phyloP scores from a whole-genome alignment of 441 rosid genomes.

The Adansonia grandidieri region DNA sequence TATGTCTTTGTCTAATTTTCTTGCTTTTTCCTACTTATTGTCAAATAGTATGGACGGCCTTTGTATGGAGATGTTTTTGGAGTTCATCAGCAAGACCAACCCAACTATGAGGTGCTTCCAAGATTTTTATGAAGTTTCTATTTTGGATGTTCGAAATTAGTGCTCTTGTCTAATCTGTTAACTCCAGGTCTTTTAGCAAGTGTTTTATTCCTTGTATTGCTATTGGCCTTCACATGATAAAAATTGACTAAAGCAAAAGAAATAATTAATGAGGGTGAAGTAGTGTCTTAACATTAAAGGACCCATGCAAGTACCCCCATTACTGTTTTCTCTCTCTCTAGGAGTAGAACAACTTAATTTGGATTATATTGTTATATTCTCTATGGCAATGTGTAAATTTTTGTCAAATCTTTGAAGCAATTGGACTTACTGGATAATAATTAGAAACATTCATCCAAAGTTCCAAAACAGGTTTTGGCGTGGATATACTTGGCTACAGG shows the following conservation, averaged over 20 bases:
- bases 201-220: not conserved
- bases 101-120: slow-evolving; percentile 79
- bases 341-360: not conserved
- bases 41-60: slow-evolving; percentile 81
- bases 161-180: not conserved
- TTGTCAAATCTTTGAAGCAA: not conserved
- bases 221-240: not conserved
- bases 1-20: not conserved
- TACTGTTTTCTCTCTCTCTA: not conserved
- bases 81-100: slow-evolving; percentile 88
- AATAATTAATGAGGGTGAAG: not conserved
- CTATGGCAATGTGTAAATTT: not conserved
- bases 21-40: slow-evolving; percentile 25
- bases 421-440: not conserved
- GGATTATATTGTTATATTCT: not conserved
- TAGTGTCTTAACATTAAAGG: not conserved
- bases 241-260: not conserved
- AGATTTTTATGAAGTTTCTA: not conserved
- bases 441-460: not conserved
- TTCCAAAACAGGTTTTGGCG: not conserved
- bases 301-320: not conserved
- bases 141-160: slow-evolving; percentile 21
- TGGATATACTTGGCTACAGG: not conserved
- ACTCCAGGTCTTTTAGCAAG: not conserved
- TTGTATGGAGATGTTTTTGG: slow-evolving; percentile 97